Base-by-base conservation (phyloP, 2,329 filamentous ascomycete genomes). In the Colletotrichum falcatum region DNA sequence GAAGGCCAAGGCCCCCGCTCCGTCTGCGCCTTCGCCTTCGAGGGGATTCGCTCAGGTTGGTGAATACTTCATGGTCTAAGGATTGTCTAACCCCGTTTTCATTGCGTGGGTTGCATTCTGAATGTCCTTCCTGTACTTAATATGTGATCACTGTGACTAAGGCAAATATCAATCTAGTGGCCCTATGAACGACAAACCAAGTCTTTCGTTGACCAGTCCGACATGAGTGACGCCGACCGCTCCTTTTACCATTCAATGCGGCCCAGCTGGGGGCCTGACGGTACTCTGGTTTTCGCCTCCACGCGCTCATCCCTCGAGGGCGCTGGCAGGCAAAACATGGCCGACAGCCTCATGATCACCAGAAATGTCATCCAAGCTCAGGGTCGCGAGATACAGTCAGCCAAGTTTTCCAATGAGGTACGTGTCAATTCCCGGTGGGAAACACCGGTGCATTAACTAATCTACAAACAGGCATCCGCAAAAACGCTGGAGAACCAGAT, bases 11-110 rank as follows among this genome's bases (percentile, higher is more conserved):
- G 86, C 85, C 63, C 86, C 86, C 73, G 86, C 85, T 63, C 86
- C 86, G 73, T 81, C 83, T 63, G 84, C 83, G 73, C 81, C 84
- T 44, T 78, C 84, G 74, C 80, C 85, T 71, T 83, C 85, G 75
- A 89, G 89, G 82, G 92, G 93, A 78, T 93, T 95, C 81, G 91
- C 87, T 68, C 87, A 98, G 95, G 96, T 98, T 90, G 92, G 95
- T 95, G 82, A 84, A 76, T 78, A 79, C 73, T 74, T 83, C 78
- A 81, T 74, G 51, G 64, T 61, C 56, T 70, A 61, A 59, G 39
- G 54, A 42, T 28, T 49, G 26, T 73, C 75, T 74, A 48, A 33
- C 20, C 39, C 26, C 35, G 51, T 30, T 33, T 37, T n/a, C n/a
- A 39, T 18, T 56, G 42, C 54, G 28, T 35, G 39, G 42, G 6